A percentile compares a stretch with the other conserved stretches of the same genome.
Evolutionary conservation across 192 early-diverging fungal species (phyloP).

Genomic region (Linnemannia zychae): DNA sequence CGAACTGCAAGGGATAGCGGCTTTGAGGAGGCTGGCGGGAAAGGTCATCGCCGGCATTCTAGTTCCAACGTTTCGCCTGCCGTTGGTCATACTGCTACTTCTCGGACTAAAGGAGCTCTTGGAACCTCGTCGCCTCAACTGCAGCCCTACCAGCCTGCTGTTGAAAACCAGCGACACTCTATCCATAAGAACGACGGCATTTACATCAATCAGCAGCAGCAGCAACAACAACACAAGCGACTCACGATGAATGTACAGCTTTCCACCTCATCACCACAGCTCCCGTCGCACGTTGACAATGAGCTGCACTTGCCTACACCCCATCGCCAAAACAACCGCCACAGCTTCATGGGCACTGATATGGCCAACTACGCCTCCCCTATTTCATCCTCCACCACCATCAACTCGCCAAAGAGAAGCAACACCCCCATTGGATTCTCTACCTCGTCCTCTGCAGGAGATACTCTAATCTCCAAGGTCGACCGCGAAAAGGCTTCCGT

Average conservation of each 20-base stretch:
- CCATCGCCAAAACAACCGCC: conserved; percentile 16
- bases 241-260: neutral
- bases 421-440: conserved; percentile 14
- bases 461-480: conserved; percentile 43
- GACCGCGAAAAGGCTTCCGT: conserved; percentile 37
- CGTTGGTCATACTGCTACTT: neutral
- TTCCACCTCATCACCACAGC: conserved; percentile 37
- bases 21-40: conserved; percentile 30
- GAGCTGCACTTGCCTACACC: conserved; percentile 12
- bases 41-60: conserved; percentile 32
- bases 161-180: conserved; percentile 14
- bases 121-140: conserved; percentile 12
- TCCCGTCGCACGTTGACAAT: conserved; percentile 14
- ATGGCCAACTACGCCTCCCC: neutral
- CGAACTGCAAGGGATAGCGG: conserved; percentile 40
- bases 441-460: neutral
- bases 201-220: conserved; percentile 30
- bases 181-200: neutral
- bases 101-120: neutral
- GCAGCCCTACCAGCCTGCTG: neutral
- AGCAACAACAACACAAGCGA: conserved; percentile 6
- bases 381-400: neutral
- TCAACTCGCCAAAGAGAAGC: conserved; percentile 26
- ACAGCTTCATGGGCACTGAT: conserved; percentile 39
- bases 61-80: neutral